Conservation (phyloP, 2,329 filamentous ascomycete species). For the Aspergillus flavus region DNA sequence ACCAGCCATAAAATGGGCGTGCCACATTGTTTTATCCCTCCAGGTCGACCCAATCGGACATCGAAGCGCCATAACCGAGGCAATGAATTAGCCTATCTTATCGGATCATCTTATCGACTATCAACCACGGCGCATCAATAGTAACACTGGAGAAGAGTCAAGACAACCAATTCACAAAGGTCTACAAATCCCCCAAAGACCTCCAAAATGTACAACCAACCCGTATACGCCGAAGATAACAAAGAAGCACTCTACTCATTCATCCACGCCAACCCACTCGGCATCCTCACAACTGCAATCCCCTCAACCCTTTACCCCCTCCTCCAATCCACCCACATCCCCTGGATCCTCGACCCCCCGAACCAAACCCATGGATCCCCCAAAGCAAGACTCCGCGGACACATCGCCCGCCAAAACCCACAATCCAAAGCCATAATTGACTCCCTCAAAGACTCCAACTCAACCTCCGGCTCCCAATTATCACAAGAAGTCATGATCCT, state of each 20-base stretch:
- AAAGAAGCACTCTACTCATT: too few species aligned
- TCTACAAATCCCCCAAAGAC: too few species aligned
- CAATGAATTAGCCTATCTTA: too few species aligned
- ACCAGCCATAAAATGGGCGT: too few species aligned
- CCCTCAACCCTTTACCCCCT: neutral
- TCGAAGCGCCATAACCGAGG: too few species aligned
- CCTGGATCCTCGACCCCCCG: neutral
- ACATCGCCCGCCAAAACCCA: neutral
- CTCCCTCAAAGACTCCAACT: neutral
- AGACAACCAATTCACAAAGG: too few species aligned
- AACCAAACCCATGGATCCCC: rapidly evolving
- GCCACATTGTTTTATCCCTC: too few species aligned
- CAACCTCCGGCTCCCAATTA: neutral
- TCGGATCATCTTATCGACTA: too few species aligned
- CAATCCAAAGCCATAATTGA: neutral
- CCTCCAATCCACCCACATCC: neutral
- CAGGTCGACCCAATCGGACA: too few species aligned
- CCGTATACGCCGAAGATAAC: neutral
- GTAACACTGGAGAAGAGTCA: too few species aligned
- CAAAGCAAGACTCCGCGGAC: neutral
- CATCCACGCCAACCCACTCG: too few species aligned
- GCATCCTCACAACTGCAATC: neutral
- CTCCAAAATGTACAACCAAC: neutral
- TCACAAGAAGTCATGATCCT: neutral
- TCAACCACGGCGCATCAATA: too few species aligned